phyloP scores from a whole-genome alignment of 768 basidiomycete species.

The Hypholoma fasciculare region DNA sequence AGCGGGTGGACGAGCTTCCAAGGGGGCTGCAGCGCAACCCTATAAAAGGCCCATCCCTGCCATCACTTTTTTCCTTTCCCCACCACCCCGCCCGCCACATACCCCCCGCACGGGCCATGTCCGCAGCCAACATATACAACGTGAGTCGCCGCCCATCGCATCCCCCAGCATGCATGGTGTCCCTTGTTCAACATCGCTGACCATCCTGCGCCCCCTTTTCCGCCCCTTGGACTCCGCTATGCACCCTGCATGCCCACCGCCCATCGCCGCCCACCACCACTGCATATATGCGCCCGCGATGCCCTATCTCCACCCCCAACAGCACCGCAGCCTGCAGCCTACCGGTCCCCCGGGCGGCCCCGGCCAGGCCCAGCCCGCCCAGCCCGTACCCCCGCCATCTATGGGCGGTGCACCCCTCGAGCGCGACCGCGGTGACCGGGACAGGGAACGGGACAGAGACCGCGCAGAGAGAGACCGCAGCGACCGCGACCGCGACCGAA shows the following conservation, averaged over 20 bases:
- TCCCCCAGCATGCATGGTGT: not conserved
- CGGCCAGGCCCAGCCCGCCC: constrained; percentile 33
- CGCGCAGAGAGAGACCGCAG: not conserved
- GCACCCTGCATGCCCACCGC: too few species aligned
- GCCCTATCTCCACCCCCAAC: constrained; percentile 18
- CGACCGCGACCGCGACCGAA: not conserved
- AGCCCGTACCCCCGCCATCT: constrained; percentile 11
- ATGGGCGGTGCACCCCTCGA: constrained; percentile 7
- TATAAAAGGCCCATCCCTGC: not conserved
- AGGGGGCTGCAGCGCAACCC: not conserved
- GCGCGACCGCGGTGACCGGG: not conserved
- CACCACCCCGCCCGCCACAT: not conserved
- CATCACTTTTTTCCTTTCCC: constrained; percentile 1
- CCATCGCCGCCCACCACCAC: not conserved
- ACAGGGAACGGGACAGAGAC: constrained; percentile 1
- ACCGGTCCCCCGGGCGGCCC: constrained; percentile 41
- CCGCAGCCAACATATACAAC: constrained; percentile 20
- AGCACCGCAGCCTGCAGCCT: constrained; percentile 61
- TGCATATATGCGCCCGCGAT: constrained; percentile 2
- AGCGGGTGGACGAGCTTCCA: not conserved
- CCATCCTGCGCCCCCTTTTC: too few species aligned
- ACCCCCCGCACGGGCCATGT: constrained; percentile 7
- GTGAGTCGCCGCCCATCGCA: constrained; percentile 10
- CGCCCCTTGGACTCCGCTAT: too few species aligned
- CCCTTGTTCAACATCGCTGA: too few species aligned